phyloP scores from a whole-genome alignment of 2,329 filamentous ascomycete species.

The Biscogniauxia sp. region DNA sequence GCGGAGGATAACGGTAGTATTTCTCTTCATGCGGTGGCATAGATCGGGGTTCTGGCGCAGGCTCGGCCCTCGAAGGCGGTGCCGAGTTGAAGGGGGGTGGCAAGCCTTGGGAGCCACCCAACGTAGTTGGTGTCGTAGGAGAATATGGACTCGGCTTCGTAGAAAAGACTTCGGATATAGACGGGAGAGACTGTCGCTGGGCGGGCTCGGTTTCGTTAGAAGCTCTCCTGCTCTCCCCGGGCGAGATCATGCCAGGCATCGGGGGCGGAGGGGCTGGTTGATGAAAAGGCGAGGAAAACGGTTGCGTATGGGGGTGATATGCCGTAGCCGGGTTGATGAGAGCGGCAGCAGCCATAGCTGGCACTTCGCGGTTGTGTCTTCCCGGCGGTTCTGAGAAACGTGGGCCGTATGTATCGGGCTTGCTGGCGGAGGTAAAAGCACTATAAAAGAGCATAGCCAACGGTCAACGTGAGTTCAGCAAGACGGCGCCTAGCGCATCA shows the following conservation, averaged over 20 bases:
- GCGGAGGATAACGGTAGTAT: constrained; percentile 27
- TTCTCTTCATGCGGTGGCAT: constrained; percentile 31
- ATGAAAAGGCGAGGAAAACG: constrained; percentile 26
- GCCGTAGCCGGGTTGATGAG: constrained; percentile 33
- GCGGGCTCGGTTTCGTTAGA: constrained; percentile 27
- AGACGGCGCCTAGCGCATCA: constrained; percentile 15
- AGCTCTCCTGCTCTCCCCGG: constrained; percentile 26
- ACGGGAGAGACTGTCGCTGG: constrained; percentile 34
- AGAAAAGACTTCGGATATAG: constrained; percentile 34
- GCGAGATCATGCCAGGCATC: constrained; percentile 28
- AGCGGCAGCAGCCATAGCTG: constrained; percentile 33
- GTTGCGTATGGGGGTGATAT: constrained; percentile 30
- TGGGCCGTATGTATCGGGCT: constrained; percentile 29
- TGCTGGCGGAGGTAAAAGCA: constrained; percentile 31
- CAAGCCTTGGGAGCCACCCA: constrained; percentile 25
- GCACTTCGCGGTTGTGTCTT: constrained; percentile 25
- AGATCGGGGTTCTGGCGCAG: constrained; percentile 26
- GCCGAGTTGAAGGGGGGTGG: constrained; percentile 27
- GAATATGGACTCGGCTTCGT: constrained; percentile 29
- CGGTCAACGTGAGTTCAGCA: constrained; percentile 24
- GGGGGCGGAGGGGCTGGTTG: constrained; percentile 25
- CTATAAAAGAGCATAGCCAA: constrained; percentile 22
- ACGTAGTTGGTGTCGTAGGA: constrained; percentile 28
- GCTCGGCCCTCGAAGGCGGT: constrained; percentile 26
- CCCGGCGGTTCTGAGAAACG: constrained; percentile 24